These are phyloP conservation scores for Parietichytrium sp. DNA, from an alignment of 108 stramenopile species.

Conservation along the genomic window DNA sequence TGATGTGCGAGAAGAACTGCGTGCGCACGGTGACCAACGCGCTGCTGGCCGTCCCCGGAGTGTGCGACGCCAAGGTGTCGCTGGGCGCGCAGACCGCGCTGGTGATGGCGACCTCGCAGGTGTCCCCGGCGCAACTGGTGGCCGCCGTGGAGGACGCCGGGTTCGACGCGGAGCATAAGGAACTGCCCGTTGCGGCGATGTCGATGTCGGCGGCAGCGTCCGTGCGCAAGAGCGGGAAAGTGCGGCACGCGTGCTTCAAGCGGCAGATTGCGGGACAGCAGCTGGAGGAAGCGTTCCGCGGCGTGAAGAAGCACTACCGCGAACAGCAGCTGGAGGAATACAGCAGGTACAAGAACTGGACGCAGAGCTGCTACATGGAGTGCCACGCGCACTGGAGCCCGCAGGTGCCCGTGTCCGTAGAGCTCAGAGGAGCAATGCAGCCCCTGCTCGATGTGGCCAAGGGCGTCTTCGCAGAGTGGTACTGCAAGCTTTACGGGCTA, in stretches of 20 bases:
- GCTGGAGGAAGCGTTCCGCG: slow-evolving; percentile 33
- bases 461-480: slow-evolving; percentile 39
- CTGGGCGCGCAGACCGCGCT: slow-evolving; percentile 37
- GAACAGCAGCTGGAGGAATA: slow-evolving; percentile 29
- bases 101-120: slow-evolving; percentile 19
- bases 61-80: slow-evolving; percentile 42
- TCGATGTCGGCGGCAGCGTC: slow-evolving; percentile 50
- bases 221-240: slow-evolving; percentile 44
- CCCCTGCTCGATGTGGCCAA: not conserved
- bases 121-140: not conserved
- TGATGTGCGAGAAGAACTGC: slow-evolving; percentile 58
- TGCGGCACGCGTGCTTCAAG: slow-evolving; percentile 27
- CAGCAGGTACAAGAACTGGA: slow-evolving; percentile 39
- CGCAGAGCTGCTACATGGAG: slow-evolving; percentile 48
- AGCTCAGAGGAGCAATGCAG: not conserved
- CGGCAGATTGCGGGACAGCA: slow-evolving; percentile 31
- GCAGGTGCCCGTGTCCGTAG: slow-evolving; percentile 19
- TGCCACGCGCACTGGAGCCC: slow-evolving; percentile 50
- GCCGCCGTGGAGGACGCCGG: slow-evolving; percentile 39
- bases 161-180: not conserved
- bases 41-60: slow-evolving; percentile 41
- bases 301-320: slow-evolving; percentile 13
- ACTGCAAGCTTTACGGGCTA: slow-evolving; percentile 16
- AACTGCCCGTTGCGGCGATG: not conserved
- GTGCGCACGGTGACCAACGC: slow-evolving; percentile 42